Evolutionary conservation across 495 filamentous ascomycete genomes (phyloP).

Genomic region (Lasiosphaeris hirsuta): DNA sequence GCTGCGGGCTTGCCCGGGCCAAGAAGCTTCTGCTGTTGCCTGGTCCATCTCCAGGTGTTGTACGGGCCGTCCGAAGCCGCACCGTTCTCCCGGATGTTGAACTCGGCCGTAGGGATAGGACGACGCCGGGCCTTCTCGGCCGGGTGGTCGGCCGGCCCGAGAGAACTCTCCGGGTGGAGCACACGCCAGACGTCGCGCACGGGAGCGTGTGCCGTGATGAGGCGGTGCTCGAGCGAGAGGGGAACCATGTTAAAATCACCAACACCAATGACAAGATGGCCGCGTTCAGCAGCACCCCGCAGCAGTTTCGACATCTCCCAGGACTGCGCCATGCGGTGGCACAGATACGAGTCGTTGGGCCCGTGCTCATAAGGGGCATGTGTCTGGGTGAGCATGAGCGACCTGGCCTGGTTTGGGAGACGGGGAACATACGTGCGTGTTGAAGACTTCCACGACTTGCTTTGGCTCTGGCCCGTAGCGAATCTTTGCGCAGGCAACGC

Average conservation of each 20-base stretch:
- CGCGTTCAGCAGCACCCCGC: slow-evolving; percentile 76
- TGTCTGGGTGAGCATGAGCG: slow-evolving; percentile 93
- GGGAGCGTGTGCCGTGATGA: slow-evolving; percentile 75
- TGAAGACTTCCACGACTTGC: slow-evolving; percentile 87
- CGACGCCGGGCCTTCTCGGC: slow-evolving; percentile 56
- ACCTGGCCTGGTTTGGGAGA: slow-evolving; percentile 61
- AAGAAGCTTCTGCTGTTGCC: slow-evolving; percentile 57
- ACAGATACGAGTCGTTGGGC: slow-evolving; percentile 77
- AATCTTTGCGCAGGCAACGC: slow-evolving; percentile 81
- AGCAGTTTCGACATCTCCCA: slow-evolving; percentile 95
- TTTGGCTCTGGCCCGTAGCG: slow-evolving; percentile 62
- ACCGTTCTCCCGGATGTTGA: slow-evolving; percentile 76
- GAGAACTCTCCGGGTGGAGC: slow-evolving; percentile 73
- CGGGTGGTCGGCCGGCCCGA: slow-evolving; percentile 64
- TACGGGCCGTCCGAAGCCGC: slow-evolving; percentile 79
- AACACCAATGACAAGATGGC: slow-evolving; percentile 77
- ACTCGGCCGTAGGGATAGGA: slow-evolving; percentile 63
- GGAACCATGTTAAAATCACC: slow-evolving; percentile 97
- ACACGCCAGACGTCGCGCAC: slow-evolving; percentile 80
- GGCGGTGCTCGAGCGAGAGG: slow-evolving; percentile 75
- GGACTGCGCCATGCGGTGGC: slow-evolving; percentile 89
- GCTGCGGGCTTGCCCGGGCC: slow-evolving; percentile 38
- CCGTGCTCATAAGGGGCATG: slow-evolving; percentile 81
- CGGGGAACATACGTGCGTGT: slow-evolving; percentile 63
- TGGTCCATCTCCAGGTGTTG: slow-evolving; percentile 93